These are phyloP conservation scores for Nicotiana attenuata DNA, from an alignment of 257 asterid species.

Conservation along the genomic window DNA sequence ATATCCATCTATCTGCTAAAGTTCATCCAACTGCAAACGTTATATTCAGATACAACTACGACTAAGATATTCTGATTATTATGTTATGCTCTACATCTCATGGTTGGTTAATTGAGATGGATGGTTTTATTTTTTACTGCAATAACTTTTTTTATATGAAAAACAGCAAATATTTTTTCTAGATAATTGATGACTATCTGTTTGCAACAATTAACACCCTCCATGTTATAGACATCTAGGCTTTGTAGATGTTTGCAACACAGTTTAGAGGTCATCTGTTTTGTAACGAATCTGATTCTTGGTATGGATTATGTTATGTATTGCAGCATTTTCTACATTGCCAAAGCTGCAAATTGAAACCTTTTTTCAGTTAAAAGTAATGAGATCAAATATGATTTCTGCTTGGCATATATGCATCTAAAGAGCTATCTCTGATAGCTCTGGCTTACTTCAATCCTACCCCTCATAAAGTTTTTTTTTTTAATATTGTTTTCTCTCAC, in stretches of 20 bases:
- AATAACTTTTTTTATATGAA: background rate
- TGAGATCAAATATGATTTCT: background rate
- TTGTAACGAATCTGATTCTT: background rate
- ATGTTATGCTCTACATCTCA: background rate
- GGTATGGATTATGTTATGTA: background rate
- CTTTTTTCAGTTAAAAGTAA: background rate
- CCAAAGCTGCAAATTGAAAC: background rate
- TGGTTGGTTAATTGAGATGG: background rate
- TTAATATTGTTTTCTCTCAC: background rate
- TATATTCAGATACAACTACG: background rate
- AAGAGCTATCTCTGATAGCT: background rate
- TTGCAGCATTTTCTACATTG: background rate
- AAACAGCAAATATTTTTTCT: background rate
- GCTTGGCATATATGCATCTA: background rate
- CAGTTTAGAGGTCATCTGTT: background rate
- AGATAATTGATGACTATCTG: background rate
- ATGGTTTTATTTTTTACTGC: background rate
- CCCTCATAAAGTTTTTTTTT: background rate
- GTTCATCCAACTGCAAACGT: conserved; percentile 89
- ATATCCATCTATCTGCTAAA: conserved; percentile 77
- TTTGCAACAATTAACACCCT: background rate
- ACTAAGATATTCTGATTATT: background rate
- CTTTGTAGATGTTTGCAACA: background rate
- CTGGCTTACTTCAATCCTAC: background rate
- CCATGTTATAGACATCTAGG: background rate